Evolutionary conservation across 2,329 filamentous ascomycete species (phyloP).

Genomic region (Alternaria burnsii): DNA sequence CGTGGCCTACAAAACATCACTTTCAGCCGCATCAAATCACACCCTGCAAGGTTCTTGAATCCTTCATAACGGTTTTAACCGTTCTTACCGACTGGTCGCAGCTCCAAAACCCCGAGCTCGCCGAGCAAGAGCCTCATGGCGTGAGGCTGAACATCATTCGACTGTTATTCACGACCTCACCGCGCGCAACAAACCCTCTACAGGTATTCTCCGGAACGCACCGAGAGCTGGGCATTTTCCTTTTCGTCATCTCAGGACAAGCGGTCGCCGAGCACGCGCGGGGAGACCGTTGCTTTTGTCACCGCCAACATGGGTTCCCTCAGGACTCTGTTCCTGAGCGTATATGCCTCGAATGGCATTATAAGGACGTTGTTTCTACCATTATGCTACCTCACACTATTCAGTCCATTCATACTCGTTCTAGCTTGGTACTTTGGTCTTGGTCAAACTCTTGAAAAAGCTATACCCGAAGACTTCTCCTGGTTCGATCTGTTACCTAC

Average conservation of each 20-base stretch:
- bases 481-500: conserved; percentile 43
- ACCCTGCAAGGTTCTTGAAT: conserved; percentile 13
- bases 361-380: conserved; percentile 49
- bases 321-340: conserved; percentile 44
- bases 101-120: conserved; percentile 3
- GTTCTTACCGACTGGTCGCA: not conserved
- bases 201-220: conserved; percentile 6
- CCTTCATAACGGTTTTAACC: conserved; percentile 4
- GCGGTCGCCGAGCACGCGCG: conserved; percentile 12
- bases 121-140: conserved; percentile 20
- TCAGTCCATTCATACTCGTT: conserved; percentile 41
- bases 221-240: conserved; percentile 10
- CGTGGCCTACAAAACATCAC: conserved; percentile 14
- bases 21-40: conserved; percentile 21
- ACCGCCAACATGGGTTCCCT: conserved; percentile 39
- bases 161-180: conserved; percentile 3
- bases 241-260: conserved; percentile 9
- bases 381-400: conserved; percentile 40
- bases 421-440: conserved; percentile 36
- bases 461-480: conserved; percentile 35
- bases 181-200: conserved; percentile 6
- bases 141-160: conserved; percentile 17
- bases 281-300: conserved; percentile 11
- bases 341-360: conserved; percentile 43
- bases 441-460: conserved; percentile 24